phyloP scores from a whole-genome alignment of 306 rosid species.

The Prunus campanulata region DNA sequence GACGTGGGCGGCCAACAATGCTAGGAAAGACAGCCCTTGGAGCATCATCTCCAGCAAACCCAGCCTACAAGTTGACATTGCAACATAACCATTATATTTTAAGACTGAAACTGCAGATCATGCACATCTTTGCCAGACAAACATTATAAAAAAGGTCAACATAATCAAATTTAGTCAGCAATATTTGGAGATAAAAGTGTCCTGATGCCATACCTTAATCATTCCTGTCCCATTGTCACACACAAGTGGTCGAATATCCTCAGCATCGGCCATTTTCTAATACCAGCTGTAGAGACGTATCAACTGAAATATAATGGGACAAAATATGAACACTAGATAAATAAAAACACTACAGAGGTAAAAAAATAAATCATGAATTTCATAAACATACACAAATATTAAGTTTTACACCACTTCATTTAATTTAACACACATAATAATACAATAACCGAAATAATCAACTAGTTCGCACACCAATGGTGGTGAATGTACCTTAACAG shows the following conservation, averaged over 20 bases:
- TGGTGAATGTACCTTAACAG: too few species aligned
- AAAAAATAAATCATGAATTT: too few species aligned
- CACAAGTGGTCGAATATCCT: conserved; percentile 92
- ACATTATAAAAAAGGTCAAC: neutral
- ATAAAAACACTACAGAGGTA: too few species aligned
- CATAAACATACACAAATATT: too few species aligned
- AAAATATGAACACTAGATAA: too few species aligned
- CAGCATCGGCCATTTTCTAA: conserved; percentile 64
- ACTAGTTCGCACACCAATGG: too few species aligned
- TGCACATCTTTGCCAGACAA: neutral
- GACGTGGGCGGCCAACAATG: conserved; percentile 90
- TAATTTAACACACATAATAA: too few species aligned
- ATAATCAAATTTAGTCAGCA: neutral
- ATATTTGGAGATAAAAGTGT: conserved; percentile 7
- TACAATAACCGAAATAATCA: too few species aligned
- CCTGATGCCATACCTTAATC: conserved; percentile 57
- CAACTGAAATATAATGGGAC: too few species aligned
- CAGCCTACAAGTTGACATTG: conserved; percentile 54
- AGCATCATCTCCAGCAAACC: conserved; percentile 96
- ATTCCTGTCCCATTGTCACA: conserved; percentile 94
- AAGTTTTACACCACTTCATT: too few species aligned
- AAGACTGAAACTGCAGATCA: neutral
- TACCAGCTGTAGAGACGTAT: too few species aligned
- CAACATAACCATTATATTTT: conserved; percentile 2
- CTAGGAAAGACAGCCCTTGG: conserved; percentile 94